A percentile compares a stretch with the other conserved stretches of the same genome.
phyloP scores from a whole-genome alignment of 1,284 basidiomycete genomes.

The Stereum hirsutum region DNA sequence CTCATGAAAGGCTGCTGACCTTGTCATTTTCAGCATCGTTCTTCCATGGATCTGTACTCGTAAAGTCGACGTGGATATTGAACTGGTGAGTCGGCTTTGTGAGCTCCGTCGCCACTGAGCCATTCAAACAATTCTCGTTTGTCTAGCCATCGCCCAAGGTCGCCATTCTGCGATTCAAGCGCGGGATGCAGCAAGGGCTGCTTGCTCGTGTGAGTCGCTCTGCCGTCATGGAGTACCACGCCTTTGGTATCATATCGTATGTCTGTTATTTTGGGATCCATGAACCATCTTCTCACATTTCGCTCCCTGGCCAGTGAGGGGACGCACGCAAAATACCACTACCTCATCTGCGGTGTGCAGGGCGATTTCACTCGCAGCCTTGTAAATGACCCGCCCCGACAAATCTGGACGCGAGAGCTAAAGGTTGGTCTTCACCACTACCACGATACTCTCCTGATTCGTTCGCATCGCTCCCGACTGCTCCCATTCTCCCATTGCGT shows the following conservation, averaged over 20 bases:
- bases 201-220: constrained; percentile 47
- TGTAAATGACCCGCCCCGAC: constrained; percentile 57
- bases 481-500: background rate
- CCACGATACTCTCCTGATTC: constrained; percentile 1
- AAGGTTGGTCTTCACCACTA: constrained; percentile 38
- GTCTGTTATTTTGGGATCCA: background rate
- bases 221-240: constrained; percentile 53
- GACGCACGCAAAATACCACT: constrained; percentile 60
- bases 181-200: constrained; percentile 58
- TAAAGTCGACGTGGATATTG: constrained; percentile 63
- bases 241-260: constrained; percentile 50
- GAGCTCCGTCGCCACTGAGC: background rate
- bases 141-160: constrained; percentile 51
- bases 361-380: constrained; percentile 68
- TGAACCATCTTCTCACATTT: constrained; percentile 8
- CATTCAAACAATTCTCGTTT: constrained; percentile 6
- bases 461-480: too few relatives aligned
- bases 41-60: constrained; percentile 72
- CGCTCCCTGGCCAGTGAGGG: constrained; percentile 41
- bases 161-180: constrained; percentile 47
- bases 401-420: constrained; percentile 63
- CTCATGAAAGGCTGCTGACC: background rate
- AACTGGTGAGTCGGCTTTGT: constrained; percentile 44
- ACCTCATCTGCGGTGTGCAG: constrained; percentile 72
- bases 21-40: constrained; percentile 34